Evolutionary conservation across 2,329 filamentous ascomycete species (phyloP).

Genomic region (Eutypella sp.): DNA sequence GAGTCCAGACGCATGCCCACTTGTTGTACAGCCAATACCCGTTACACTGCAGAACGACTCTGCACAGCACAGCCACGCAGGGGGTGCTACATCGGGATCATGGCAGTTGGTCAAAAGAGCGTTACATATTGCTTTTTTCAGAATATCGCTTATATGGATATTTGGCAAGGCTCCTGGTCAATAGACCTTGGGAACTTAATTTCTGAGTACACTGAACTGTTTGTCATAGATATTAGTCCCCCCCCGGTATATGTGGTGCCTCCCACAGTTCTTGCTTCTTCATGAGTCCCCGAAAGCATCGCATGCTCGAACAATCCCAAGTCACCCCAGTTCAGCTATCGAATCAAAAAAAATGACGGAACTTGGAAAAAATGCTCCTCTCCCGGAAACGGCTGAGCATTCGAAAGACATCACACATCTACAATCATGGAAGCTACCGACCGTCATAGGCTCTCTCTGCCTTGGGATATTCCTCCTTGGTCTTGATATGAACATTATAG

Average conservation of each 20-base stretch:
- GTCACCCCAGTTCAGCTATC: too few species aligned
- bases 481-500: constrained; percentile 1
- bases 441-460: constrained; percentile 1
- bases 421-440: neutral
- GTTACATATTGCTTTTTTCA: neutral
- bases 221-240: too few species aligned
- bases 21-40: neutral
- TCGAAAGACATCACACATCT: neutral
- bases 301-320: too few species aligned
- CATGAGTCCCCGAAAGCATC: too few species aligned
- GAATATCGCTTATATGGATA: neutral
- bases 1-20: neutral
- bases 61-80: too few species aligned
- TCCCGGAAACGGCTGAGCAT: neutral
- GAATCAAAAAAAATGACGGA: neutral
- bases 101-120: neutral
- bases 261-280: too few species aligned
- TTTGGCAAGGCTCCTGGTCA: neutral
- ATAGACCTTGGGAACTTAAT: too few species aligned
- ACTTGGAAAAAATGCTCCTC: neutral
- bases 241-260: too few species aligned
- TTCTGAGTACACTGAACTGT: too few species aligned
- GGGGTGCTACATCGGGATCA: neutral
- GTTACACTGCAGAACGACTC: neutral
- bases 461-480: constrained; percentile 2